phyloP scores from a whole-genome alignment of 345 rosid genomes.

The Ailanthus altissimus region DNA sequence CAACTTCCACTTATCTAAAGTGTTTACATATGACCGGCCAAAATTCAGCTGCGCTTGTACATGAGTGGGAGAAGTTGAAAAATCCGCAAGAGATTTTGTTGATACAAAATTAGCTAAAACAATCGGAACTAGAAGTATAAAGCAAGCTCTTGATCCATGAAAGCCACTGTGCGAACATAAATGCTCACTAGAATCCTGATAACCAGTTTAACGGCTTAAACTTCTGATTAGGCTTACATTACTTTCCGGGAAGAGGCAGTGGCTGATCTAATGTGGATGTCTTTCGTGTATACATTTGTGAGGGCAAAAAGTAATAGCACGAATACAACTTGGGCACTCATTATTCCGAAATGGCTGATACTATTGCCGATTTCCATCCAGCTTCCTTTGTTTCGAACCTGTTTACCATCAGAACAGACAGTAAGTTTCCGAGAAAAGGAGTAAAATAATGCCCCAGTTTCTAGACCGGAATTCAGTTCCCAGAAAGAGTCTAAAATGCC shows the following conservation, averaged over 20 bases:
- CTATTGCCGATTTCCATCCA: conserved; percentile 99
- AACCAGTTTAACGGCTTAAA: background rate
- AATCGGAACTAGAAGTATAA: background rate
- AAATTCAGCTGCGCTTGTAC: background rate
- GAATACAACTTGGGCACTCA: conserved; percentile 97
- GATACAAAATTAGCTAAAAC: background rate
- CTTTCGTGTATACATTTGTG: conserved; percentile 78
- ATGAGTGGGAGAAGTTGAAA: background rate
- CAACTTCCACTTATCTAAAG: background rate
- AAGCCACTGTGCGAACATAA: conserved; percentile 1
- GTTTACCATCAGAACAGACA: conserved; percentile 17
- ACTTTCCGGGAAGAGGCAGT: conserved; percentile 53
- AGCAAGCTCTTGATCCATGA: conserved; percentile 8
- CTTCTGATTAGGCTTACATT: conserved; percentile 30
- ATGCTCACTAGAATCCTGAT: background rate
- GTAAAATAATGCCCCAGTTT: background rate
- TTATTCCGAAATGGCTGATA: conserved; percentile 92
- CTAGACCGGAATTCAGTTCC: background rate
- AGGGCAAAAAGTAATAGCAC: conserved; percentile 86
- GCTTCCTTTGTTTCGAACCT: conserved; percentile 91
- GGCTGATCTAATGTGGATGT: conserved; percentile 52
- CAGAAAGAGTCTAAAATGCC: background rate
- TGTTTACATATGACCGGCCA: background rate
- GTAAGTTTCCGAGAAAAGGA: background rate
- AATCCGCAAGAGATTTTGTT: conserved; percentile 1